These are phyloP conservation scores for Populus simonii DNA, from an alignment of 345 rosid species.

Conservation along the genomic window DNA sequence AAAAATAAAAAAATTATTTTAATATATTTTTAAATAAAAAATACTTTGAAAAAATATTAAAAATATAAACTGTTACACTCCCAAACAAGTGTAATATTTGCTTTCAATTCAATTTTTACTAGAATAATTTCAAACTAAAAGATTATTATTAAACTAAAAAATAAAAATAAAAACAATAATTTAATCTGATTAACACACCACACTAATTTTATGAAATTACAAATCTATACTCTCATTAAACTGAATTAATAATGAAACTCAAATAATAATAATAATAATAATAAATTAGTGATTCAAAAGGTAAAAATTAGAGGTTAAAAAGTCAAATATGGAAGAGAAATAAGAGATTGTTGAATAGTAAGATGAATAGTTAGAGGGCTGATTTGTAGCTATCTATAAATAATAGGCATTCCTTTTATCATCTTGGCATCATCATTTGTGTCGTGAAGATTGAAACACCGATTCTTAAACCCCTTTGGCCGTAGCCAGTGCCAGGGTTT, in stretches of 20 bases:
- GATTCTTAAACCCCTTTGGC: neutral
- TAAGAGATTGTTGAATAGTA: neutral
- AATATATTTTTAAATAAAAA: neutral
- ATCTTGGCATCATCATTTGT: neutral
- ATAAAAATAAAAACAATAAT: neutral
- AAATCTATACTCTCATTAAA: neutral
- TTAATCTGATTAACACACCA: neutral
- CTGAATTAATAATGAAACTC: neutral
- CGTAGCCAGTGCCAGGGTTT: neutral
- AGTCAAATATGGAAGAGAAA: neutral
- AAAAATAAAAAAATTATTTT: neutral
- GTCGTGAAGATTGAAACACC: neutral
- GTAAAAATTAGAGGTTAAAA: neutral
- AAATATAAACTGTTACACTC: fast-evolving
- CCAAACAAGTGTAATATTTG: too few species aligned
- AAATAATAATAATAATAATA: neutral
- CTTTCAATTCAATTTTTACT: too few species aligned
- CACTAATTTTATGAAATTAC: neutral
- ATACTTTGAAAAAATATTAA: neutral
- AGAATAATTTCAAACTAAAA: neutral
- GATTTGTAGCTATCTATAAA: neutral
- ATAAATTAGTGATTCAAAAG: neutral
- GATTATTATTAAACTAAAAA: neutral
- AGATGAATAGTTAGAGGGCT: neutral
- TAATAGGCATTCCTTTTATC: neutral